These are phyloP conservation scores for Hermanozyma aechmeae DNA, from an alignment of 805 yeast species.

Conservation along the genomic window DNA sequence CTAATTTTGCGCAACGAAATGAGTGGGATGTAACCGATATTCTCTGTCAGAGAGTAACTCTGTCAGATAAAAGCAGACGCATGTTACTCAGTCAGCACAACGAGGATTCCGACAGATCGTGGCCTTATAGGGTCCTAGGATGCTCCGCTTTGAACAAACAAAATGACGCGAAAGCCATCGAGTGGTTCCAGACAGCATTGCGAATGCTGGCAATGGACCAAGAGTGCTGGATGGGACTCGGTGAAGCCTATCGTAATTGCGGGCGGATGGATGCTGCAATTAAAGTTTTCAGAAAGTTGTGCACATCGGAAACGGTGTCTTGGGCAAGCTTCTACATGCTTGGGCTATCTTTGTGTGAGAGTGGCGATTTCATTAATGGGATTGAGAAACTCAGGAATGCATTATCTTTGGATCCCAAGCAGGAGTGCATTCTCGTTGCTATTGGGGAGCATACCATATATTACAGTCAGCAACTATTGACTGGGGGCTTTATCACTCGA, in stretches of 20 bases:
- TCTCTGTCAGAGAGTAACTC: conserved; percentile 56
- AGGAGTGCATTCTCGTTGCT: conserved; percentile 38
- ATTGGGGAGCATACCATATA: conserved; percentile 49
- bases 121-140: conserved; percentile 91
- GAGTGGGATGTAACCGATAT: conserved; percentile 86
- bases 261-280: conserved; percentile 83
- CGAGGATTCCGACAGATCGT: conserved; percentile 35
- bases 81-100: conserved; percentile 23
- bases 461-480: conserved; percentile 42
- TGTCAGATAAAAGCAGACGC: conserved; percentile 52
- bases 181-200: conserved; percentile 80
- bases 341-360: conserved; percentile 53
- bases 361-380: conserved; percentile 61
- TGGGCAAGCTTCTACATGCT: conserved; percentile 61
- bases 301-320: conserved; percentile 40
- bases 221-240: conserved; percentile 90
- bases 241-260: conserved; percentile 83
- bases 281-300: conserved; percentile 68
- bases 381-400: conserved; percentile 37
- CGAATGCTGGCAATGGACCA: conserved; percentile 58
- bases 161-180: conserved; percentile 72
- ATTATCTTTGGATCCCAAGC: conserved; percentile 34
- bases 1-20: conserved; percentile 50
- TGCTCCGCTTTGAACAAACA: conserved; percentile 63
- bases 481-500: conserved; percentile 59